phyloP scores from a whole-genome alignment of 208 protist genomes.

The Acanthamoeba healyi region DNA sequence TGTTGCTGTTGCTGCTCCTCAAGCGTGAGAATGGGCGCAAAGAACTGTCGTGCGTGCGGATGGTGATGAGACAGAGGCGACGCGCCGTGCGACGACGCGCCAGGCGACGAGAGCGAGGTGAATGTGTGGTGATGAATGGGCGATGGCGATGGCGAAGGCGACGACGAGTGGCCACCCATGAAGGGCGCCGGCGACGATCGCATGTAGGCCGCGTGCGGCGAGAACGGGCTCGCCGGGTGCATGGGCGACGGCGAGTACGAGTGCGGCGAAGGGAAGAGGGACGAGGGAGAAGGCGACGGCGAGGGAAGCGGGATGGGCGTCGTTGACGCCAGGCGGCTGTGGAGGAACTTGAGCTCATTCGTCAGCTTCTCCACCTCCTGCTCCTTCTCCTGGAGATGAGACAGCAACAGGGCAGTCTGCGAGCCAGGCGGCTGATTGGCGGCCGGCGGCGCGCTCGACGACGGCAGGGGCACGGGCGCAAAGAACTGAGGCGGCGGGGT shows the following conservation, averaged over 20 bases:
- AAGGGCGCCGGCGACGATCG: background rate
- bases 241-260: background rate
- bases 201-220: background rate
- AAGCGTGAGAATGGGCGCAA: background rate
- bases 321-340: slow-evolving; percentile 1
- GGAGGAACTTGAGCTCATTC: slow-evolving; percentile 35
- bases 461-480: too few species aligned
- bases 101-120: too few species aligned
- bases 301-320: background rate
- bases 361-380: slow-evolving; percentile 54
- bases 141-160: background rate
- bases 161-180: background rate
- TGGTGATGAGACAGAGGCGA: background rate
- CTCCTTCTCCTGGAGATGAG: slow-evolving; percentile 39
- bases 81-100: background rate
- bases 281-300: slow-evolving; percentile 19
- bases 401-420: background rate
- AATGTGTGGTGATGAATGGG: background rate
- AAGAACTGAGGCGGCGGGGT: slow-evolving; percentile 15
- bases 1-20: background rate
- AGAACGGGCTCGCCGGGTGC: background rate
- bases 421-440: background rate
- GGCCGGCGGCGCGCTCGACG: background rate
- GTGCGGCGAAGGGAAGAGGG: background rate
- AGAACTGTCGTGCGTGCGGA: background rate